Percentiles rank a stretch among this genome's conserved stretches.
Evolutionary conservation across 257 asterid species (phyloP).

Genomic region (Lycium ferocissimum): DNA sequence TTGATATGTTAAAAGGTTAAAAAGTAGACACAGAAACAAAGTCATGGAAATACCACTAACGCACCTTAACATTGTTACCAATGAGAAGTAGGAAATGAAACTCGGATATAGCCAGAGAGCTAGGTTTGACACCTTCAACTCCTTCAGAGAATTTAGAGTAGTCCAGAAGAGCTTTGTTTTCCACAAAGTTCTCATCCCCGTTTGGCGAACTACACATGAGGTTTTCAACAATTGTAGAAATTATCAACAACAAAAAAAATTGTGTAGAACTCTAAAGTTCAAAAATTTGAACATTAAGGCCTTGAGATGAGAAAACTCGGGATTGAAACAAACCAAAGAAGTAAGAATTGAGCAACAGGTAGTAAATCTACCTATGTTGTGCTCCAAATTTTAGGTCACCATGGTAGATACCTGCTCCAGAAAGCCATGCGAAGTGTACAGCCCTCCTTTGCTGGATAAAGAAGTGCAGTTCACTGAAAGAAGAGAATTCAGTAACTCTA

Average conservation of each 20-base stretch:
- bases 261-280: background rate
- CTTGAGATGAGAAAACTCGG: background rate
- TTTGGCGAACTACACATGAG: slow-evolving; percentile 71
- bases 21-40: slow-evolving; percentile 34
- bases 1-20: background rate
- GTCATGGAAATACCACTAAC: slow-evolving; percentile 39
- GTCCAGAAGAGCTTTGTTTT: slow-evolving; percentile 95
- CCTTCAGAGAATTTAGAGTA: slow-evolving; percentile 88
- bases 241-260: slow-evolving; percentile 17
- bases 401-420: slow-evolving; percentile 98
- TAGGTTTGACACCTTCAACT: slow-evolving; percentile 81
- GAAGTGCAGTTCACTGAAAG: slow-evolving; percentile 94
- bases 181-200: slow-evolving; percentile 98
- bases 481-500: slow-evolving; percentile 27
- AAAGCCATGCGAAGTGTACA: slow-evolving; percentile 95
- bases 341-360: slow-evolving; percentile 25
- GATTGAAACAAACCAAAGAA: background rate
- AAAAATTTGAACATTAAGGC: background rate
- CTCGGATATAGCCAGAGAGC: slow-evolving; percentile 90
- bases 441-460: slow-evolving; percentile 96
- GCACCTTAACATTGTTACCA: slow-evolving; percentile 93
- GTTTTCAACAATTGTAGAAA: slow-evolving; percentile 35
- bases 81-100: slow-evolving; percentile 97
- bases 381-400: slow-evolving; percentile 97
- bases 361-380: slow-evolving; percentile 65